Conservation (phyloP, 352 stramenopile species). For the Phytophthora melonis region DNA sequence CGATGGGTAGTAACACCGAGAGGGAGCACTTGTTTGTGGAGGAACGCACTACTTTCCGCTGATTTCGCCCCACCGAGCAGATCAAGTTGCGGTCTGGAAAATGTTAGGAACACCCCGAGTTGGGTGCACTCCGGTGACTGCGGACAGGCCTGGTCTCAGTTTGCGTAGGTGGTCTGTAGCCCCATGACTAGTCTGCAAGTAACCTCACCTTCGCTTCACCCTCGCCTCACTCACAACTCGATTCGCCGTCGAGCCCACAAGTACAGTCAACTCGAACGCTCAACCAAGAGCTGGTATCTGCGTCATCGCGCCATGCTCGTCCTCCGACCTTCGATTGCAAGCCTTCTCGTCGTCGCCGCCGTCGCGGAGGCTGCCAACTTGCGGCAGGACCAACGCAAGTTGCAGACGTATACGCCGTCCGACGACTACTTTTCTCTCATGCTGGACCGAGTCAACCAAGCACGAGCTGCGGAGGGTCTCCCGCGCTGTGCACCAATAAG, state of each 20-base stretch:
- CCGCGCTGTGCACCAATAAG: constrained; percentile 48
- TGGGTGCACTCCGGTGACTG: constrained; percentile 23
- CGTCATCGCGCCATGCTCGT: constrained; percentile 20
- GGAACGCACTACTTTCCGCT: constrained; percentile 17
- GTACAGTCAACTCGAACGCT: constrained; percentile 13
- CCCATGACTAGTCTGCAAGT: not conserved
- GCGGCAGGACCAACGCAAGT: constrained; percentile 23
- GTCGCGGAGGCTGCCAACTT: constrained; percentile 27
- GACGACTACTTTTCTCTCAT: constrained; percentile 38
- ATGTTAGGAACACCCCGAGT: constrained; percentile 17
- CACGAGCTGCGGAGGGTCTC: constrained; percentile 37
- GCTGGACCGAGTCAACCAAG: constrained; percentile 53
- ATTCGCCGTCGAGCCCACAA: constrained; percentile 21
- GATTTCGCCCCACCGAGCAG: constrained; percentile 34
- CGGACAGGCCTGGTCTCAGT: not conserved
- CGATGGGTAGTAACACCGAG: constrained; percentile 15
- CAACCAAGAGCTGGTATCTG: constrained; percentile 23
- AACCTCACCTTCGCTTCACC: not conserved
- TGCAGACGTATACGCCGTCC: constrained; percentile 32
- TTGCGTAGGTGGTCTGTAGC: not conserved
- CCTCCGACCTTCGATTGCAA: constrained; percentile 13
- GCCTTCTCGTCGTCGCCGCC: constrained; percentile 11
- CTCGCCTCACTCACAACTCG: constrained; percentile 23
- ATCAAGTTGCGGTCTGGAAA: constrained; percentile 16
- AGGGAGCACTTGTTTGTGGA: constrained; percentile 10